A percentile compares a stretch with the other conserved stretches of the same genome.
Conservation (phyloP, 352 stramenopile genomes). For the Elongisporangium anandrum region DNA sequence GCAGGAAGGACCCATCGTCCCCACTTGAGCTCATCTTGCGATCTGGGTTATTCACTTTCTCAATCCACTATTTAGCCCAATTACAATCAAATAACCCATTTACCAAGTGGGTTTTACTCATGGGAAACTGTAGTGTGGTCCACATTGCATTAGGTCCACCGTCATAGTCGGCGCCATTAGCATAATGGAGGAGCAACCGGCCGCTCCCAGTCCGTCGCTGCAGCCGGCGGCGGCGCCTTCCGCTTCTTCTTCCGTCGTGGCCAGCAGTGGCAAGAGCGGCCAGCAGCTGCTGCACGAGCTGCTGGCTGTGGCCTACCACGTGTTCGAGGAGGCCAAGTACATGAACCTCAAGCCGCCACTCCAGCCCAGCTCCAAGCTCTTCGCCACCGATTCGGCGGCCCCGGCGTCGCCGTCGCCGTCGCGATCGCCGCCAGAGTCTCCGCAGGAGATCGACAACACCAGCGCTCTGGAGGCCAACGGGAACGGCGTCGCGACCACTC, state of each 20-base stretch:
- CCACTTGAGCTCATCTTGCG: neutral
- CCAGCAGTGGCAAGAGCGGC: slow-evolving; percentile 26
- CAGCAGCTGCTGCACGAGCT: slow-evolving; percentile 62
- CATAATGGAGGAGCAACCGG: neutral
- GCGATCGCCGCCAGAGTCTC: slow-evolving; percentile 30
- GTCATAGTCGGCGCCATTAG: neutral
- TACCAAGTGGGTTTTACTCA: too few relatives aligned
- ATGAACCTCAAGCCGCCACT: slow-evolving; percentile 83
- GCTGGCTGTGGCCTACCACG: slow-evolving; percentile 67
- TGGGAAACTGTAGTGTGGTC: neutral
- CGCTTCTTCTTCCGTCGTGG: neutral
- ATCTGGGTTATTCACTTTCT: neutral
- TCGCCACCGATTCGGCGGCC: slow-evolving; percentile 45
- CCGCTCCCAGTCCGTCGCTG: neutral
- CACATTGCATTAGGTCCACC: neutral
- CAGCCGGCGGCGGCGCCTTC: neutral
- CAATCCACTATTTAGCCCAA: too few relatives aligned
- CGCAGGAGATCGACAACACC: slow-evolving; percentile 40
- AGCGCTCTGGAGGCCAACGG: slow-evolving; percentile 20
- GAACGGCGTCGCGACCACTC: slow-evolving; percentile 9
- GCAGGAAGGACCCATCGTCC: neutral
- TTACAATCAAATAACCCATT: too few relatives aligned
- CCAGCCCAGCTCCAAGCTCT: slow-evolving; percentile 73
- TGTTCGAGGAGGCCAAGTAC: slow-evolving; percentile 78
- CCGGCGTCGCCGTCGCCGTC: slow-evolving; percentile 22